phyloP scores from a whole-genome alignment of 1,284 basidiomycete species.

The Cutaneotrichosporon sp. region DNA sequence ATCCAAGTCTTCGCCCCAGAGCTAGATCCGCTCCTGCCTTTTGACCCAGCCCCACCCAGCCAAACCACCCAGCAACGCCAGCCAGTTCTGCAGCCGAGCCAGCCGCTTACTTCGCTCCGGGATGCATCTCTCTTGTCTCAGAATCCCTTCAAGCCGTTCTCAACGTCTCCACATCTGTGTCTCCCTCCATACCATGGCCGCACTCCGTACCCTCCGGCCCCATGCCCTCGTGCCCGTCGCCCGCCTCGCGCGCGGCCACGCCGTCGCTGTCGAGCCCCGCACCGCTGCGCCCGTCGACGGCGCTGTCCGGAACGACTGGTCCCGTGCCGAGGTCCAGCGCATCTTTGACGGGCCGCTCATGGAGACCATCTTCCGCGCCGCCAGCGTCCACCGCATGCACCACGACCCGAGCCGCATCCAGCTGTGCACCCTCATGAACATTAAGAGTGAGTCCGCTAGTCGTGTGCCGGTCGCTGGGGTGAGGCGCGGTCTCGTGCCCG shows the following conservation, averaged over 20 bases:
- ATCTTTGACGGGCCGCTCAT: conserved; percentile 68
- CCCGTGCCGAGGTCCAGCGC: conserved; percentile 54
- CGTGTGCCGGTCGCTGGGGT: background rate
- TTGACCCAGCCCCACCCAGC: too few species aligned
- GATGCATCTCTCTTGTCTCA: background rate
- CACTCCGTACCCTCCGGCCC: conserved; percentile 4
- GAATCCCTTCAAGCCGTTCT: too few species aligned
- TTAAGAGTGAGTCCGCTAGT: conserved; percentile 79
- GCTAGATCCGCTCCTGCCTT: too few species aligned
- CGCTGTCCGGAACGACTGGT: conserved; percentile 51
- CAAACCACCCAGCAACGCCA: too few species aligned
- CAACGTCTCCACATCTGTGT: background rate
- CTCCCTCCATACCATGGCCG: background rate
- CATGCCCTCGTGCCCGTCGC: conserved; percentile 13
- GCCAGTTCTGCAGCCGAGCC: too few species aligned
- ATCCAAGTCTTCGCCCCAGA: too few species aligned
- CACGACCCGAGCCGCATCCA: conserved; percentile 90
- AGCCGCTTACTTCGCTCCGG: too few species aligned
- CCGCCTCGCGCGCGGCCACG: conserved; percentile 35
- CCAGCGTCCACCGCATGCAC: conserved; percentile 73
- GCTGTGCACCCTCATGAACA: conserved; percentile 97
- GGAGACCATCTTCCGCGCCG: conserved; percentile 79
- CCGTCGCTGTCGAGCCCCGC: conserved; percentile 40
- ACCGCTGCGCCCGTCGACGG: conserved; percentile 30
- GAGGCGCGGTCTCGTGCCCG: background rate